Conservation (phyloP, 1,284 basidiomycete genomes). For the Ustilago loliicola region DNA sequence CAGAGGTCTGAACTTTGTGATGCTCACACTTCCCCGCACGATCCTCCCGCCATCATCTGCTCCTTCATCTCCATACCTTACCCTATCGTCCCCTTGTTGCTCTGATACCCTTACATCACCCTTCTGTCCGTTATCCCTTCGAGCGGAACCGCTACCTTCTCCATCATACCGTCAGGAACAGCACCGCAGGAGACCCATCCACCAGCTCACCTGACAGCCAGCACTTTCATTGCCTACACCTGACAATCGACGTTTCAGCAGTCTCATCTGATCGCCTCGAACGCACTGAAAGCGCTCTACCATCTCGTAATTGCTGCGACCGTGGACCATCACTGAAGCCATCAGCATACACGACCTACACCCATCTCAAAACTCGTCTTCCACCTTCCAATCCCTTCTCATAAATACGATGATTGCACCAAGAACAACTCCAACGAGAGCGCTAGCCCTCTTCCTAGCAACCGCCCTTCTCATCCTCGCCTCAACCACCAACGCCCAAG, state of each 20-base stretch:
- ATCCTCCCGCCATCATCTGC: conserved; percentile 15
- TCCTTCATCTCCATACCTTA: conserved; percentile 5
- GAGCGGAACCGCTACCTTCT: neutral
- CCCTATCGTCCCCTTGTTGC: neutral
- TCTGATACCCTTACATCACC: neutral
- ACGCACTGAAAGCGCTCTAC: no score
- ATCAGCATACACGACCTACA: neutral
- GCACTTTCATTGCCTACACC: neutral
- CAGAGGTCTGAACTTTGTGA: conserved; percentile 1
- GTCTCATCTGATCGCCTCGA: neutral
- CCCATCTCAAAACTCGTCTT: neutral
- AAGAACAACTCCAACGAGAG: conserved; percentile 25
- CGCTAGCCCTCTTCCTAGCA: conserved; percentile 17
- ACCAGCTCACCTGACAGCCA: no score
- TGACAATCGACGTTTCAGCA: no score
- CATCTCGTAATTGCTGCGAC: no score
- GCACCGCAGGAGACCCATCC: neutral
- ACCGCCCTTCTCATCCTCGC: conserved; percentile 25
- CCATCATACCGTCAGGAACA: neutral
- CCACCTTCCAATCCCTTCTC: neutral
- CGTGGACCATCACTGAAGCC: no score
- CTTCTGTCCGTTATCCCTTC: neutral
- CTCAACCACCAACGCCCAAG: conserved; percentile 20
- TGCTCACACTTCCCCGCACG: conserved; percentile 20
- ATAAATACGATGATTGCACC: conserved; percentile 11